Base-by-base conservation (phyloP, 2,329 filamentous ascomycete genomes). In the Delphinella strobiligena region DNA sequence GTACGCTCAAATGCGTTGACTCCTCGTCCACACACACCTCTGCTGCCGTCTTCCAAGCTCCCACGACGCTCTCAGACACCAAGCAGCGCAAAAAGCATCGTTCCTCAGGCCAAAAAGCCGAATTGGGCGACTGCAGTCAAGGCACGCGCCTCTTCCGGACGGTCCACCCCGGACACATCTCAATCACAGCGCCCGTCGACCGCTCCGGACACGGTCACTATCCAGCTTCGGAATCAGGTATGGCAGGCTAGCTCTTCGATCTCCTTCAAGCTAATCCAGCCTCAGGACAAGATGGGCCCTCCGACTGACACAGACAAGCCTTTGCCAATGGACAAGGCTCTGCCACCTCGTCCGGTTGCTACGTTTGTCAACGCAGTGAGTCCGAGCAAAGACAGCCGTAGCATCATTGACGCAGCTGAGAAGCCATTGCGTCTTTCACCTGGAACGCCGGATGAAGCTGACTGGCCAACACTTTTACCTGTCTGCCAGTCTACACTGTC, bases 341-440 rank as follows among this genome's bases (percentile, higher is more conserved):
- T 65, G 4, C 62, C 62, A 7, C 55, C 58, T 31, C 55, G 56
- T 8, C 62, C 62, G 2, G 40, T 60, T 10, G 55, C 50, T 17
- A 54, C 58, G 11, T 19, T 62, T 4, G 38, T 51, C 8, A 47
- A 55, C 27, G 46, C 49, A 3, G 35, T 47, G 15, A 61, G 55
- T 37, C 60, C 61, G 3, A 50, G 47, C 5, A 61, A 60, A 44
- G 52, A 58, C 22, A 51, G 53, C 19, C 57, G 59, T 12, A 59
- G 56, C 2, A 51, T 66, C 15, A 45, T 66, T 4, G 62, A 64
- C 40, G 61, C 62, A 11, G 53, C 53, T 17, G 58, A 62, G 38
- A 44, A 45, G 35, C 54, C 51, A 31, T 41, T 55, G 5, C 46
- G 45, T 24, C 17, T 47, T 9, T 8, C 15, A 12, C 37, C 33